These are phyloP conservation scores for Diplodia seriata DNA, from an alignment of 2,329 filamentous ascomycete genomes.

Conservation along the genomic window DNA sequence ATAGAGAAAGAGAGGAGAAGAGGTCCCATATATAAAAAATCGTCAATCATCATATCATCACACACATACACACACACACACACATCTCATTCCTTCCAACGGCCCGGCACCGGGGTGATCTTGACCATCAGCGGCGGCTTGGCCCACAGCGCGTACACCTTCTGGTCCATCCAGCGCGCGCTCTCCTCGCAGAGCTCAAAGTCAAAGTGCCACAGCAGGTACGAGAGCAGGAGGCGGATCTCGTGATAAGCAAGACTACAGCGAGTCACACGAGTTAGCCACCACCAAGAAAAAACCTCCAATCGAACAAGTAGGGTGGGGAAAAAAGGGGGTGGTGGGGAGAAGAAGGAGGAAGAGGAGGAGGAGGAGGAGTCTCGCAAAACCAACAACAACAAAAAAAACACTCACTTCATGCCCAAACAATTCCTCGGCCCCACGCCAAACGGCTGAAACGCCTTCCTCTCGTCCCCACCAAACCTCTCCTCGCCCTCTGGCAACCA, in stretches of 20 bases:
- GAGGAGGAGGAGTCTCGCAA: no score
- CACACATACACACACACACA: no score
- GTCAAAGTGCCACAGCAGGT: conserved; percentile 46
- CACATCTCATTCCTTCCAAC: background rate
- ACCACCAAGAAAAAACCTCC: no score
- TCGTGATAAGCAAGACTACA: conserved; percentile 47
- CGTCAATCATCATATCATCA: background rate
- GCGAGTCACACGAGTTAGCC: background rate
- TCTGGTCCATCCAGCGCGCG: conserved; percentile 43
- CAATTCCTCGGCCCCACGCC: conserved; percentile 42
- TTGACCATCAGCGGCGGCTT: conserved; percentile 46
- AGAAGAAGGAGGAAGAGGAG: no score
- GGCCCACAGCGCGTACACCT: conserved; percentile 48
- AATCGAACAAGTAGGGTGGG: no score
- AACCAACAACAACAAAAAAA: no score
- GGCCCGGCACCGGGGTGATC: conserved; percentile 34
- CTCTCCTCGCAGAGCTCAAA: conserved; percentile 46
- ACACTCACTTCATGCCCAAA: conserved; percentile 43
- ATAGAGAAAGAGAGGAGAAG: background rate
- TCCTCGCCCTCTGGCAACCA: conserved; percentile 40
- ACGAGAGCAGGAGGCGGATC: conserved; percentile 38
- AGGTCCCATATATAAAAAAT: background rate
- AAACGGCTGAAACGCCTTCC: conserved; percentile 40
- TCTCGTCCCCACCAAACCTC: conserved; percentile 41
- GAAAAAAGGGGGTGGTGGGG: no score